Conservation (phyloP, 306 rosid genomes). For the Cicer yamashitae region DNA sequence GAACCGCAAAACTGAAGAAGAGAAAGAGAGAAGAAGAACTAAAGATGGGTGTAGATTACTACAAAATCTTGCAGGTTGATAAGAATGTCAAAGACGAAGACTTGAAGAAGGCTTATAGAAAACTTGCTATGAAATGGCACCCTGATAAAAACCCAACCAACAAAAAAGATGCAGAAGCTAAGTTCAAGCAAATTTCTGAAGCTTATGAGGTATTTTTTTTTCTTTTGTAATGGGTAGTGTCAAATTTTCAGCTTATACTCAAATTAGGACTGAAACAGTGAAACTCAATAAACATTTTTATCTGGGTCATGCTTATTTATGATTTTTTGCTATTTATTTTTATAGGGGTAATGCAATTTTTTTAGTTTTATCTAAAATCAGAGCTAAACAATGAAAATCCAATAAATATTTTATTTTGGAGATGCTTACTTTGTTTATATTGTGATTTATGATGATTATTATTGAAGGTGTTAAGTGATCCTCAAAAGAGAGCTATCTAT, state of each 20-base stretch:
- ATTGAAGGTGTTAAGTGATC: conserved; percentile 73
- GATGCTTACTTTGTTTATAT: conserved; percentile 30
- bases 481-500: conserved; percentile 68
- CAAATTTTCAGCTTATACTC: not conserved
- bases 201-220: conserved; percentile 60
- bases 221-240: not conserved
- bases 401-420: not conserved
- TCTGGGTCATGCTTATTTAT: conserved; percentile 2
- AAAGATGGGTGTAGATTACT: conserved; percentile 70
- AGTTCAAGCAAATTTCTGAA: conserved; percentile 73
- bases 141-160: conserved; percentile 76
- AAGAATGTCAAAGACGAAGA: conserved; percentile 70
- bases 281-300: not conserved
- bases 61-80: conserved; percentile 72
- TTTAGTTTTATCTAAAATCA: not conserved
- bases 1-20: conserved; percentile 41
- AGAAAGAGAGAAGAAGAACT: conserved; percentile 47
- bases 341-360: not conserved
- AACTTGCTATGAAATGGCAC: conserved; percentile 83
- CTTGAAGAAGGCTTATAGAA: conserved; percentile 72
- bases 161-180: conserved; percentile 74
- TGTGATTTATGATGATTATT: conserved; percentile 32
- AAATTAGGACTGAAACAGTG: not conserved
- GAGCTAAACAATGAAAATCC: not conserved
- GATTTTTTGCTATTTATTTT: not conserved